These are phyloP conservation scores for Leccinum subatratum DNA, from an alignment of 1,284 basidiomycete genomes.

Conservation along the genomic window DNA sequence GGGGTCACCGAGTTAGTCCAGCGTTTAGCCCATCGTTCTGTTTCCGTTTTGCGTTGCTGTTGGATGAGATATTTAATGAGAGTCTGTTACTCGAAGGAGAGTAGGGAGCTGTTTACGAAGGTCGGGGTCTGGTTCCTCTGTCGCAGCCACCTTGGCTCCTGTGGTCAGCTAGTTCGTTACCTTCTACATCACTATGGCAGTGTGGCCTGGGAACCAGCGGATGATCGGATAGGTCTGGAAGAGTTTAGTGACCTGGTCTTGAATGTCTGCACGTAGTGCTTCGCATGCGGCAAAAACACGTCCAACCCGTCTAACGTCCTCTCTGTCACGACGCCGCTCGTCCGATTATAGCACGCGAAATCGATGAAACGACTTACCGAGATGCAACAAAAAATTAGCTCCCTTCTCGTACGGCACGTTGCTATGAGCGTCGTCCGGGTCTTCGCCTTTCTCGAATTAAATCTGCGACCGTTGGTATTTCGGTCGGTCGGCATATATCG, in stretches of 20 bases:
- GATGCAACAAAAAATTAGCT: conserved; percentile 64
- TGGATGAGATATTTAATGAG: background rate
- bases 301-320: conserved; percentile 82
- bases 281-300: conserved; percentile 77
- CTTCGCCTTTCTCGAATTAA: conserved; percentile 78
- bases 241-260: conserved; percentile 20
- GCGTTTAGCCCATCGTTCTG: background rate
- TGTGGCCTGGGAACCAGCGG: too few relatives aligned
- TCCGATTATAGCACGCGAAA: too few relatives aligned
- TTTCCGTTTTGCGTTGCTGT: background rate
- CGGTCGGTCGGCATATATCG: conserved; percentile 45
- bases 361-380: too few relatives aligned
- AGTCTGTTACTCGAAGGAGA: too few relatives aligned
- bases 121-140: background rate
- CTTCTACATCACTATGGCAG: background rate
- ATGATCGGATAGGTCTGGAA: too few relatives aligned
- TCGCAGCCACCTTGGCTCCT: too few relatives aligned
- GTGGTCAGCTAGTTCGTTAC: background rate
- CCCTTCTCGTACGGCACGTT: conserved; percentile 74
- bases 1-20: background rate
- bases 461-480: conserved; percentile 85
- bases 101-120: background rate
- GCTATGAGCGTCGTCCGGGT: conserved; percentile 80
- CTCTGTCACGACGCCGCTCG: conserved; percentile 43
- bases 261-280: conserved; percentile 76